Conservation (phyloP, 345 rosid species). For the Reutealis trisperma region DNA sequence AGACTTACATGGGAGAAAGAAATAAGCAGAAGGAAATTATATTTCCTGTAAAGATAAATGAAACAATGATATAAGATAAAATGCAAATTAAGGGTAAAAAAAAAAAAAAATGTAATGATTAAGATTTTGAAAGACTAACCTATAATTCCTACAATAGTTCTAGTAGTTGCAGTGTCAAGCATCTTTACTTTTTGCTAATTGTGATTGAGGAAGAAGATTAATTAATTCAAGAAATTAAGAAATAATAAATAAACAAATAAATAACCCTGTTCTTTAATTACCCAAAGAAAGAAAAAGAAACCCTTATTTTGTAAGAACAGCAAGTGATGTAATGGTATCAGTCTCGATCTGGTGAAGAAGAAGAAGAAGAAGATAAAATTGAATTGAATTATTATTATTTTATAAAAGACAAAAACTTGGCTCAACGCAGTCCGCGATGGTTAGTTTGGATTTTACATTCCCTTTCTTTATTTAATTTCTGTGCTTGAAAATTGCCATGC, state of each 20-base stretch:
- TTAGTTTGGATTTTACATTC: neutral
- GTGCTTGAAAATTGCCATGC: too few relatives aligned
- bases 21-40: slow-evolving; percentile 65
- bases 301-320: neutral
- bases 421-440: slow-evolving; percentile 8
- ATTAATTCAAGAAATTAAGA: neutral
- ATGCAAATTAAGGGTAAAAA: too few relatives aligned
- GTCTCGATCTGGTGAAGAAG: neutral
- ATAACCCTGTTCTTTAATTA: too few relatives aligned
- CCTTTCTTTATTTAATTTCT: too few relatives aligned
- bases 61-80: too few relatives aligned
- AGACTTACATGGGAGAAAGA: slow-evolving; percentile 69
- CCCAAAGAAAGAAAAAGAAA: neutral
- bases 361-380: neutral
- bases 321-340: too few relatives aligned
- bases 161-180: slow-evolving; percentile 21
- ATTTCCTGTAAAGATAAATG: slow-evolving; percentile 50
- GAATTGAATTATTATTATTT: too few relatives aligned
- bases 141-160: slow-evolving; percentile 58
- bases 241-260: too few relatives aligned
- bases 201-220: neutral
- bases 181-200: slow-evolving; percentile 4
- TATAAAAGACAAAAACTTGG: neutral
- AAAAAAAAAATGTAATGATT: too few relatives aligned
- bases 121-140: slow-evolving; percentile 39